A percentile compares a stretch with the other conserved stretches of the same genome.
These are phyloP conservation scores for Kuraishia hungarica DNA, from an alignment of 805 yeast species.

Conservation along the genomic window DNA sequence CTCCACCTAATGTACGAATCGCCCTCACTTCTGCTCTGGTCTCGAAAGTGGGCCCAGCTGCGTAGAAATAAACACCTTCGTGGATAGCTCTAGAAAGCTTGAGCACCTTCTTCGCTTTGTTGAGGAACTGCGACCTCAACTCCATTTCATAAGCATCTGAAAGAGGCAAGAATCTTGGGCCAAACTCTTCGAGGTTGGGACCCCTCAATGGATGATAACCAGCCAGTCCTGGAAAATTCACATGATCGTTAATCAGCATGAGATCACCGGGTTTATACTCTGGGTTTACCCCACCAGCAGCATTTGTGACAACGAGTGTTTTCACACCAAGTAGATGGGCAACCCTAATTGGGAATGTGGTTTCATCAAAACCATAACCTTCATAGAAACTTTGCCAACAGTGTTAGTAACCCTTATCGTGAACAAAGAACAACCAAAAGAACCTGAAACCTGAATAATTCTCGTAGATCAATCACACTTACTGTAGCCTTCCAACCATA, in stretches of 20 bases:
- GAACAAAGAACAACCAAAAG: not conserved
- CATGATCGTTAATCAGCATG: constrained; percentile 85
- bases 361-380: constrained; percentile 75
- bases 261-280: constrained; percentile 73
- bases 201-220: constrained; percentile 88
- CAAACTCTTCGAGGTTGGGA: constrained; percentile 68
- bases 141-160: constrained; percentile 83
- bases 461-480: constrained; percentile 9
- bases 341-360: constrained; percentile 81
- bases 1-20: constrained; percentile 70
- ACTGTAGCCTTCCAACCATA: constrained; percentile 88
- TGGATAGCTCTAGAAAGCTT: constrained; percentile 53
- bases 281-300: constrained; percentile 84
- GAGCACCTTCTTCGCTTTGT: not conserved
- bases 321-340: constrained; percentile 55
- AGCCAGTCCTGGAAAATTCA: constrained; percentile 84
- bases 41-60: constrained; percentile 92
- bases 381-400: constrained; percentile 49
- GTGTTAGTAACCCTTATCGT: not conserved
- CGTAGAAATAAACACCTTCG: constrained; percentile 83
- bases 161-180: constrained; percentile 82
- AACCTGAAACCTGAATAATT: not conserved
- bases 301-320: constrained; percentile 79
- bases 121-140: constrained; percentile 47
- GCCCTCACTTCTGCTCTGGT: constrained; percentile 85